Evolutionary conservation across 1,284 basidiomycete species (phyloP), one percentile per base, ranked within the genome.

Genomic region (Papiliotrema flavescens): DNA sequence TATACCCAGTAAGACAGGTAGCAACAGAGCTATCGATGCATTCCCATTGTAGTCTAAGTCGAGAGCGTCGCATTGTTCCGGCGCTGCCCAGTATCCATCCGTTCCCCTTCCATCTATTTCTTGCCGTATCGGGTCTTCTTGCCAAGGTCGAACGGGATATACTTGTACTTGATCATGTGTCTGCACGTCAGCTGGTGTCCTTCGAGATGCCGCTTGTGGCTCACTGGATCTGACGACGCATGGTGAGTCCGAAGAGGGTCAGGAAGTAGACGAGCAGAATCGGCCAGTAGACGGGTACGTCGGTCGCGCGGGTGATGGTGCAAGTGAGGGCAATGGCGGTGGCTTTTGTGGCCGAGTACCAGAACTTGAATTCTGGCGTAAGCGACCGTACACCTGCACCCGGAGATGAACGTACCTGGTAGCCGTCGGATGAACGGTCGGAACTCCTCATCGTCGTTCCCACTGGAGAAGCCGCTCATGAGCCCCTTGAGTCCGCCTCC

Each of bases 101-200:
- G 15, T 20, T 17, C 15, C 17, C 6, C 17, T 7, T 15, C 17
- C 39, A 46, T 49, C 42, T 49, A 74, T 66, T 75, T 76, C 63
- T 64, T 65, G 24, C 66, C 64, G 49, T 74, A 75, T 43, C 73
- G 65, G 41, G 65, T 61, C 70, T 75, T 76, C 58, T 70, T 69
- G 49, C 73, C 73, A 22, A 75, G 60, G 57, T 74, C 75, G 53
- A 73, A 75, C 14, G 70, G 70, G 28, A 75, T 70, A 76, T 91
- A 95, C 74, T 90, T 92, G 81, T 98, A 97, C 78, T 95, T 95
- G 81, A 96, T 89, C 95, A 98, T 98, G 78, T 98, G 95, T 69
- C 91, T 94, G 72, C 42, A 48, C 19, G 51, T 60, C 44, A 59
- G 47, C 28, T 19, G 22, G 42, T 37, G 17, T 19, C n/a, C 20